Evolutionary conservation across 495 filamentous ascomycete genomes (phyloP).

Genomic region (Aspergillus steynii): DNA sequence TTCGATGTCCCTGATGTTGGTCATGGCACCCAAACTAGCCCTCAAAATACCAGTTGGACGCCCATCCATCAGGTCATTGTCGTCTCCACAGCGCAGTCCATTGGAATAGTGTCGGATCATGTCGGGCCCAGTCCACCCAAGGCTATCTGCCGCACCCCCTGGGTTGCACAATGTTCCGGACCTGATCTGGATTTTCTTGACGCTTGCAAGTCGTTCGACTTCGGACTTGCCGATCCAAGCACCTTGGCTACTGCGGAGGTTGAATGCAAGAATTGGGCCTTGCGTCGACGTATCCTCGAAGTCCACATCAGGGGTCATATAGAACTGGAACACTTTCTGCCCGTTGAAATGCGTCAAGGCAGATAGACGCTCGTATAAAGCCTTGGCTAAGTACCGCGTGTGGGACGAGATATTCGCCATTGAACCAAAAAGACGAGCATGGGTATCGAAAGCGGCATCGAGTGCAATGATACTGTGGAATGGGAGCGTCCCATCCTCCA

Average conservation of each 20-base stretch:
- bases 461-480: constrained; percentile 87
- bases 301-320: constrained; percentile 45
- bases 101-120: constrained; percentile 78
- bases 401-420: constrained; percentile 75
- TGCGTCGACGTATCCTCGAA: constrained; percentile 52
- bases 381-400: constrained; percentile 61
- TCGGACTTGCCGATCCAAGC: constrained; percentile 79
- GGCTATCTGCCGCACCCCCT: constrained; percentile 70
- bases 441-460: constrained; percentile 67
- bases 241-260: constrained; percentile 64
- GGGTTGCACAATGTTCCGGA: constrained; percentile 92
- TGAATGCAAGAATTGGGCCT: constrained; percentile 85
- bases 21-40: constrained; percentile 86
- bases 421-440: constrained; percentile 66
- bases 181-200: constrained; percentile 77
- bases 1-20: constrained; percentile 72
- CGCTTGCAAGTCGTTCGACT: constrained; percentile 76
- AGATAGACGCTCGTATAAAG: constrained; percentile 58
- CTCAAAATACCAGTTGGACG: constrained; percentile 87
- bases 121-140: constrained; percentile 73
- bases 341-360: constrained; percentile 68
- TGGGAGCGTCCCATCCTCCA: constrained; percentile 90
- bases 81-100: constrained; percentile 76
- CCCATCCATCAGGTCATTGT: constrained; percentile 76
- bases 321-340: constrained; percentile 62